Conservation (phyloP, 2,329 filamentous ascomycete species). For the Botrytis fabae region DNA sequence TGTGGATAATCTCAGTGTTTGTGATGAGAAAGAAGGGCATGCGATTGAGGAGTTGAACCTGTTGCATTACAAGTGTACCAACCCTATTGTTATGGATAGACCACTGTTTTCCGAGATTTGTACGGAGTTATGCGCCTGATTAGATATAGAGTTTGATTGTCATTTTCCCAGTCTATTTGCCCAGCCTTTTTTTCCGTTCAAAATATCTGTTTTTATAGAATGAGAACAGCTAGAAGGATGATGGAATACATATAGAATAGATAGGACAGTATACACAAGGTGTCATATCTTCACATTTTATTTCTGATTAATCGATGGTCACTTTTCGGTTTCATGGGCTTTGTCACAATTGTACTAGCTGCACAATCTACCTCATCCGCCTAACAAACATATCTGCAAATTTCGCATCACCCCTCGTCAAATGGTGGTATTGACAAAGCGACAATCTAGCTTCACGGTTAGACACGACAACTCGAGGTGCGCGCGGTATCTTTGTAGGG, state of each 20-base stretch:
- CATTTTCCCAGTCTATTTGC: background rate
- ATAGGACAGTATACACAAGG: background rate
- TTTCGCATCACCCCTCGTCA: background rate
- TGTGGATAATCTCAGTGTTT: slow-evolving; percentile 26
- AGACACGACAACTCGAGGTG: slow-evolving; percentile 13
- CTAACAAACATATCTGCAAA: background rate
- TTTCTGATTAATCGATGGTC: background rate
- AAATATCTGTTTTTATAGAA: background rate
- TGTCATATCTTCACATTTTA: background rate
- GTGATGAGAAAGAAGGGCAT: slow-evolving; percentile 37
- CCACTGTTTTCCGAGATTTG: slow-evolving; percentile 36
- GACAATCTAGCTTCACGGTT: slow-evolving; percentile 8
- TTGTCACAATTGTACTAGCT: background rate
- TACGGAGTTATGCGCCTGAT: slow-evolving; percentile 20
- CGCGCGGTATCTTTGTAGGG: slow-evolving; percentile 12
- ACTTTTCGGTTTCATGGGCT: background rate
- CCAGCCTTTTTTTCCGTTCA: background rate
- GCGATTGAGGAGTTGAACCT: slow-evolving; percentile 35
- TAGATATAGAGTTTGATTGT: background rate
- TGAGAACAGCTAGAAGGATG: background rate
- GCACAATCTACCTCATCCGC: background rate
- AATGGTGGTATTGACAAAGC: slow-evolving; percentile 14
- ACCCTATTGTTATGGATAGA: slow-evolving; percentile 36
- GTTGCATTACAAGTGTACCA: slow-evolving; percentile 38
- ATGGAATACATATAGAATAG: background rate